phyloP scores from a whole-genome alignment of 2,329 filamentous ascomycete species.

The Nigrograna mackinnonii region DNA sequence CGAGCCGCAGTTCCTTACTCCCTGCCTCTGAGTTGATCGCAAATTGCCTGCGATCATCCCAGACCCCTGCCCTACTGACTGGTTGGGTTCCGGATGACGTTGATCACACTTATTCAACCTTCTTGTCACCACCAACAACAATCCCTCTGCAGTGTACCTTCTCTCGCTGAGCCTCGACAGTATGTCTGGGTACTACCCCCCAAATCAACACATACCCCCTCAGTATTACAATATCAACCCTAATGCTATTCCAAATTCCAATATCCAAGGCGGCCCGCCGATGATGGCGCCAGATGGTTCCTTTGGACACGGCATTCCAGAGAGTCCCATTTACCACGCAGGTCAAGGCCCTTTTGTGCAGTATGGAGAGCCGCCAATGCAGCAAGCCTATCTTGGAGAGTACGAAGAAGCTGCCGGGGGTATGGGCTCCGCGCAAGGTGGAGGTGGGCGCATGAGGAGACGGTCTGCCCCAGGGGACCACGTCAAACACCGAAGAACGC shows the following conservation, averaged over 20 bases:
- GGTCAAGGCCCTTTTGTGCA: constrained; percentile 33
- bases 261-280: constrained; percentile 22
- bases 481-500: constrained; percentile 89
- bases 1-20: constrained; percentile 27
- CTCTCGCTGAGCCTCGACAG: constrained; percentile 15
- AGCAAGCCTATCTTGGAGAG: constrained; percentile 35
- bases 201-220: constrained; percentile 34
- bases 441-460: constrained; percentile 31
- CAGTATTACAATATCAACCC: constrained; percentile 41
- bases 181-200: constrained; percentile 43
- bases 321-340: constrained; percentile 34
- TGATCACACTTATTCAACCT: constrained; percentile 30
- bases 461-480: constrained; percentile 58
- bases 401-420: constrained; percentile 36
- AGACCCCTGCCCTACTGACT: constrained; percentile 31
- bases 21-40: constrained; percentile 28
- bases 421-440: constrained; percentile 29
- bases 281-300: constrained; percentile 33
- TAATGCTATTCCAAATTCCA: constrained; percentile 24
- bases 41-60: constrained; percentile 36
- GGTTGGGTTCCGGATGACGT: constrained; percentile 38
- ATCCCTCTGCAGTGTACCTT: constrained; percentile 21
- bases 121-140: constrained; percentile 27
- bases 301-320: constrained; percentile 28
- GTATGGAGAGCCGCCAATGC: constrained; percentile 33